phyloP scores from a whole-genome alignment of 257 asterid species.

The Coffea canephora region DNA sequence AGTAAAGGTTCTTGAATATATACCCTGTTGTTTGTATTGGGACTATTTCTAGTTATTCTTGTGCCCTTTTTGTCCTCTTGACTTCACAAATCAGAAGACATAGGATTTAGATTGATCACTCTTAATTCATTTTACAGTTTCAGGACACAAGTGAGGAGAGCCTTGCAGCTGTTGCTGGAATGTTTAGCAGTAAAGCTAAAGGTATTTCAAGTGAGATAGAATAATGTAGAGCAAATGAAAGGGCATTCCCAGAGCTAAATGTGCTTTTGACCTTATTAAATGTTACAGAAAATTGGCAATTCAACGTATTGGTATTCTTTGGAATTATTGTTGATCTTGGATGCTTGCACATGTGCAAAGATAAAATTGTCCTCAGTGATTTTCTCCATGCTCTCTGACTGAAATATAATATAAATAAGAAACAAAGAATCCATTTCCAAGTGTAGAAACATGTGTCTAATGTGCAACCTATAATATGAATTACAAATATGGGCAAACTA shows the following conservation, averaged over 20 bases:
- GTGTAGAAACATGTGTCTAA: too few species aligned
- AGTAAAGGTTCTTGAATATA: neutral
- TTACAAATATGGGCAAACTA: neutral
- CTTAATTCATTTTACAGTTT: constrained; percentile 50
- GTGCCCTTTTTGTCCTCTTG: neutral
- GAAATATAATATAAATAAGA: too few species aligned
- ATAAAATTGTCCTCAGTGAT: neutral
- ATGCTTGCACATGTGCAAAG: neutral
- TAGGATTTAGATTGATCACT: neutral
- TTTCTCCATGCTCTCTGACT: constrained; percentile 1
- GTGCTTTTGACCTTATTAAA: neutral
- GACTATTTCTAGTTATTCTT: constrained; percentile 9
- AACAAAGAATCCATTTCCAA: neutral
- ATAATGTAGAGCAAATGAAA: neutral
- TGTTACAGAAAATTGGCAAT: too few species aligned
- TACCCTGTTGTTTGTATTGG: neutral
- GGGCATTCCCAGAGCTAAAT: neutral
- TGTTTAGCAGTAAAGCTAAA: constrained; percentile 98
- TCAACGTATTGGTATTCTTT: neutral
- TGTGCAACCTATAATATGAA: too few species aligned
- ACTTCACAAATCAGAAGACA: neutral
- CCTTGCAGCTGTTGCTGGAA: constrained; percentile 99
- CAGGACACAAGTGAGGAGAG: constrained; percentile 96
- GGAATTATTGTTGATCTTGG: neutral
- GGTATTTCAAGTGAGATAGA: constrained; percentile 42